phyloP scores from a whole-genome alignment of 139 green algal species.

The Coelastrella sp. region DNA sequence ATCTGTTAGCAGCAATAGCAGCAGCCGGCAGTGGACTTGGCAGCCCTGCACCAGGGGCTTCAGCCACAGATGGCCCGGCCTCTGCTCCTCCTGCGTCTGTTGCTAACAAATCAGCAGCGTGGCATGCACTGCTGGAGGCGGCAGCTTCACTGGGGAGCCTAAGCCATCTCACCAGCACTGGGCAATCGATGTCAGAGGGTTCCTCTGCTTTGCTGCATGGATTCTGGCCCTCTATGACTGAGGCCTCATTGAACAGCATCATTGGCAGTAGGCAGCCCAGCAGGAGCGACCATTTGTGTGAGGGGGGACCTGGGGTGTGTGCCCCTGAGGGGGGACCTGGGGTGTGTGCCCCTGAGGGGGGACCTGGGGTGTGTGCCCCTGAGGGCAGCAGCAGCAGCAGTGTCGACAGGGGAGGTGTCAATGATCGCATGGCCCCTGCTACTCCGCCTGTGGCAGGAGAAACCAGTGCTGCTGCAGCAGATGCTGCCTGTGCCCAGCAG shows the following conservation, averaged over 20 bases:
- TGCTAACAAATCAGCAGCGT: not conserved
- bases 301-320: not conserved
- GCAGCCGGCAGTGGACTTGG: not conserved
- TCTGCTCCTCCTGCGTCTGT: not conserved
- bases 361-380: not conserved
- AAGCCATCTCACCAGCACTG: not conserved
- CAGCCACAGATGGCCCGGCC: not conserved
- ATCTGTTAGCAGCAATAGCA: not conserved
- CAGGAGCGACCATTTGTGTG: not conserved
- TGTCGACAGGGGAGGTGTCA: too few relatives aligned
- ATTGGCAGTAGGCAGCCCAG: not conserved
- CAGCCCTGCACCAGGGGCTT: not conserved
- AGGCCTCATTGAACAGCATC: not conserved
- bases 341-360: not conserved
- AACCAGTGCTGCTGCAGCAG: not conserved
- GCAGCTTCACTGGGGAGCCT: not conserved
- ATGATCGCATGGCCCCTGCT: too few relatives aligned
- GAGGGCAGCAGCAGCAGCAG: not conserved
- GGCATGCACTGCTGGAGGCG: not conserved
- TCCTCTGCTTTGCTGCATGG: not conserved
- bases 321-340: not conserved
- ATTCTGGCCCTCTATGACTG: constrained; percentile 20
- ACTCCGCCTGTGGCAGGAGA: too few relatives aligned
- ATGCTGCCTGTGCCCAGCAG: not conserved
- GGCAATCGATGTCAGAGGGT: not conserved